Conservation (phyloP, 2,329 filamentous ascomycete species). For the Venturia aucupariae region DNA sequence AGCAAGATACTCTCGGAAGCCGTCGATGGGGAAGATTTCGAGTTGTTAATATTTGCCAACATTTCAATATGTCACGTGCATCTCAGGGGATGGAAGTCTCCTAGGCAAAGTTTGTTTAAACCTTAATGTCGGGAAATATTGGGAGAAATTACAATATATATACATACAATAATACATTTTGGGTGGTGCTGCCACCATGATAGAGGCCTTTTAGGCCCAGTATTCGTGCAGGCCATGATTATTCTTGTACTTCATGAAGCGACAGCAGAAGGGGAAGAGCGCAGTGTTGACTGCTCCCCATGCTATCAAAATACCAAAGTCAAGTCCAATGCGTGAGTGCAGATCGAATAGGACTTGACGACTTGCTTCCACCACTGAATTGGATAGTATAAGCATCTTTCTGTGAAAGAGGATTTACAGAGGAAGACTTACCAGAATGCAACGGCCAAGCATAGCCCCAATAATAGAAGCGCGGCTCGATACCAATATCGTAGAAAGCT, state of each 20-base stretch:
- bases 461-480: constrained; percentile 49
- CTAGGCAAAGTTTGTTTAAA: too few species aligned
- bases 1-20: too few species aligned
- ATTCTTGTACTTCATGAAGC: constrained; percentile 33
- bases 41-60: too few species aligned
- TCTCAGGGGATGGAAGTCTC: too few species aligned
- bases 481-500: constrained; percentile 49
- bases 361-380: constrained; percentile 46
- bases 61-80: too few species aligned
- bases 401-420: not conserved
- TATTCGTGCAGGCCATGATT: constrained; percentile 26
- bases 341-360: constrained; percentile 53
- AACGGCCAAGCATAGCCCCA: constrained; percentile 58
- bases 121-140: too few species aligned
- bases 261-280: constrained; percentile 44
- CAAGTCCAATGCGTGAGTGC: constrained; percentile 48
- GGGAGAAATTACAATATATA: too few species aligned
- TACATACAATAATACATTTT: too few species aligned
- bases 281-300: constrained; percentile 46
- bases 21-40: not conserved
- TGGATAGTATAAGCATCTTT: constrained; percentile 12
- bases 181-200: too few species aligned
- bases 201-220: constrained; percentile 14
- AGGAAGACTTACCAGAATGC: constrained; percentile 39
- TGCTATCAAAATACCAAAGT: constrained; percentile 51